Percentiles rank a stretch among this genome's conserved stretches.
Evolutionary conservation across 495 filamentous ascomycete genomes (phyloP).

Genomic region (Stereocaulon alpinum): DNA sequence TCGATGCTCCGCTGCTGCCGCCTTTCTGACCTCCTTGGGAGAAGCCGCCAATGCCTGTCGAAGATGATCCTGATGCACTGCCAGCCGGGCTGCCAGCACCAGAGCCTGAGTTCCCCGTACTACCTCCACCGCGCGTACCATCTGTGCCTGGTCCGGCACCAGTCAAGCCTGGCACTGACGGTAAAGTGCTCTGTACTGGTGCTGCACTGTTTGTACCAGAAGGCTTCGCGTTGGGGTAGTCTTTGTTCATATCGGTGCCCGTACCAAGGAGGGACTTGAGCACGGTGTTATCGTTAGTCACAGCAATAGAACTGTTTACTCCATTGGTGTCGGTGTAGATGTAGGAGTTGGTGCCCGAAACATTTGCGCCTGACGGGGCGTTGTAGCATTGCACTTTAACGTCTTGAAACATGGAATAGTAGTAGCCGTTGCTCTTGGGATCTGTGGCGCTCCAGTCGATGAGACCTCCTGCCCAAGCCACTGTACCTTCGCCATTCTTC

Average conservation of each 20-base stretch:
- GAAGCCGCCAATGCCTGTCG: constrained; percentile 25
- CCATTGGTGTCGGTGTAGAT: constrained; percentile 55
- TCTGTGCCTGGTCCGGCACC: constrained; percentile 32
- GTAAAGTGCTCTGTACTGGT: constrained; percentile 27
- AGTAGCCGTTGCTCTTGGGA: constrained; percentile 77
- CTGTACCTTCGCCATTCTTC: constrained; percentile 71
- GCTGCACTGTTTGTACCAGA: constrained; percentile 16
- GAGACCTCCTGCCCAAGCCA: constrained; percentile 81
- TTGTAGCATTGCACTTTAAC: constrained; percentile 79
- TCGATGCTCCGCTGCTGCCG: constrained; percentile 30
- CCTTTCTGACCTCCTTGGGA: constrained; percentile 24
- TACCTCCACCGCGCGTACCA: constrained; percentile 15
- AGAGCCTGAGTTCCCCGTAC: constrained; percentile 14
- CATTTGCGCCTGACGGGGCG: constrained; percentile 52
- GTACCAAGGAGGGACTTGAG: constrained; percentile 70
- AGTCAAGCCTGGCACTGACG: constrained; percentile 32
- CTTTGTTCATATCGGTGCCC: constrained; percentile 59
- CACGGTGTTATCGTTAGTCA: constrained; percentile 64
- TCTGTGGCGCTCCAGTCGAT: constrained; percentile 79
- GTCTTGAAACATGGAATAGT: constrained; percentile 71
- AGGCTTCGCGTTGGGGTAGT: constrained; percentile 16
- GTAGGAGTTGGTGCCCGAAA: constrained; percentile 56
- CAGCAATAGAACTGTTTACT: constrained; percentile 63
- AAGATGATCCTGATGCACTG: constrained; percentile 22
- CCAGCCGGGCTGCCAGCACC: constrained; percentile 16